Evolutionary conservation across 1,284 basidiomycete genomes (phyloP), one percentile per base, ranked within the genome.

Genomic region (Naganishia sp.): DNA sequence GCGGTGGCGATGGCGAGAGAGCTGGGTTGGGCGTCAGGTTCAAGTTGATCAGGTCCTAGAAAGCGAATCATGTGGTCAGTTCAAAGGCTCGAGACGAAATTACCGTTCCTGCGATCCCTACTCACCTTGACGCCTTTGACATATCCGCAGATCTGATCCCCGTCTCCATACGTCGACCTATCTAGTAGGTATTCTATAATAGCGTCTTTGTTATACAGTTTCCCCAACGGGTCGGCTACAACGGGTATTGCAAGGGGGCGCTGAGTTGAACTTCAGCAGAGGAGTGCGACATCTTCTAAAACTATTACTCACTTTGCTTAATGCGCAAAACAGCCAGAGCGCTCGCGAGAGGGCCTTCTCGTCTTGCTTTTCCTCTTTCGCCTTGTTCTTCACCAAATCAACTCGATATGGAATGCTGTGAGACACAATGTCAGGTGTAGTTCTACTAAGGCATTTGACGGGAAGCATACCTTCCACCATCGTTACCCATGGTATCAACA

Each of bases 171-270:
- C 0, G 86, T 82, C 10, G 84, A 80, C 73, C 86, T 87, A 77
- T 94, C 89, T 28, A 96, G 80, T 43, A 95, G 82, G 77, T 87
- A 94, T 76, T 94, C 91, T 55, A 96, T 84, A 49, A 96, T 82
- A 0, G 92, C 87, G 74, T 94, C 93, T 77, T 94, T 95, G 80
- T 96, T 97, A 77, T 95, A 96, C 2, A 96, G 82, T 77, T 93
- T 94, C 31, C 94, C 94, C 0, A 96, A 82, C 0, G 87, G 87
- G 79, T 92, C 94, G 0, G 92, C 88, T 0, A 95, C 93, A 15
- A 95, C 83, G 0, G 93, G 94, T 69, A 91, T 87, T 72, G 87
- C 85, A 2, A 96, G 82, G n/a, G 87, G 87, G 69, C 86, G 85
- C 91, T 94, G 73, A 36, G 13, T 31, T 36, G 2, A 33, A 48